Evolutionary conservation across 2,329 filamentous ascomycete genomes (phyloP), one percentile per base, ranked within the genome.

Genomic region (Epichloe sibirici): DNA sequence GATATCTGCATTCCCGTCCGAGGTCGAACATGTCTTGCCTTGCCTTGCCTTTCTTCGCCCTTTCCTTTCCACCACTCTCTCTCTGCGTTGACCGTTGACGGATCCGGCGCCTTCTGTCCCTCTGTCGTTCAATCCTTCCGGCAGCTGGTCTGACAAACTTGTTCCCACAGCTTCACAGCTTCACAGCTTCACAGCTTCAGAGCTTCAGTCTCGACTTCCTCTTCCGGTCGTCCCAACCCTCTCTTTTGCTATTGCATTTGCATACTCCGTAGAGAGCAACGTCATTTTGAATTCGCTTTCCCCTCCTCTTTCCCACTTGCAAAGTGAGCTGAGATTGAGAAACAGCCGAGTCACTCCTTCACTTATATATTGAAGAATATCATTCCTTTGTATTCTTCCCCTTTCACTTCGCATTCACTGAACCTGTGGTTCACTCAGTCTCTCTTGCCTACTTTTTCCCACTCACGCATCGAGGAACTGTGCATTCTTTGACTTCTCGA

Each of bases 111-210:
- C 8, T 35, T 51, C 46, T 49, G 25, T 48, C 55, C 34, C 25
- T 48, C 43, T 35, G 61, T 58, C 63, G 59, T 65, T 64, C 63
- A 64, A 62, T 67, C 63, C 57, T 64, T 67, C 52, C 61, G 62
- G 62, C 60, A 61, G 60, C 62, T 65, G 60, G 61, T 57, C 45
- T 43, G 12, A 46, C 51, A 57, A 56, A 52, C 52, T 38, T 15
- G 25, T 25, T 34, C 17, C 15, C 45, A 25, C 43, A 45, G 34
- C 23, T 21, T 45, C 15, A 57, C 54, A 48, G 15, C 54, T 52
- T 52, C 51, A 4, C 31, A 25, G 45, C 45, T 54, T 42, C 39
- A 38, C 34, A 13, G 15, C 56, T 40, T 38, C 39, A 31, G 8
- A 50, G 53, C 48, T 52, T 21, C 48, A 17, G 7, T n/a, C 21